Evolutionary conservation across 2,329 filamentous ascomycete species (phyloP), one percentile per base, ranked within the genome.

Genomic region (Pseudogymnoascus pannorum): DNA sequence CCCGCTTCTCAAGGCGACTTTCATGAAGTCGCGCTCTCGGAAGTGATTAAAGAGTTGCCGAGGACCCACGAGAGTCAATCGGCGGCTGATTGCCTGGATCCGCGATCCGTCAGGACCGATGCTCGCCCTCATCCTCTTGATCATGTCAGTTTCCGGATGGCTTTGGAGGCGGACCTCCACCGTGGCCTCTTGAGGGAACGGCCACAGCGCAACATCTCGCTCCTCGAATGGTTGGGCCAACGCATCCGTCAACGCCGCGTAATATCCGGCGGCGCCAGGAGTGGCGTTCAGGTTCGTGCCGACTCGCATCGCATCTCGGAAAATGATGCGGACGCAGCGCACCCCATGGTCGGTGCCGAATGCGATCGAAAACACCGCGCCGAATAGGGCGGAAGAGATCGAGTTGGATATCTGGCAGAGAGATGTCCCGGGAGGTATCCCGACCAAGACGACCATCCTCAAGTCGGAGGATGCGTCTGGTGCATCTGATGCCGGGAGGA

Each of bases 271-370:
- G n/a, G 48, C 48, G 2, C 20, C 22, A 1, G 18, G 44, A 9
- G 11, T 29, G 5, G n/a, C n/a, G n/a, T n/a, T n/a, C n/a, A n/a
- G n/a, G n/a, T n/a, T n/a, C n/a, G n/a, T n/a, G n/a, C n/a, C n/a
- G n/a, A n/a, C n/a, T n/a, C n/a, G n/a, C 16, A 14, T 14, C 4
- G 70, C 70, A 18, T 71, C 65, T 0, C 69, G 69, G 62, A 72
- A 72, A 2, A 72, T 64, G 14, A 72, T 61, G 12, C 68, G 68
- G 6, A 62, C 65, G 29, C 62, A 71, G 1, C 66, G 65, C 6
- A 54, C 60, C 4, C 62, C 58, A 11, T 60, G 59, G 54, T 72
- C 66, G 6, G 60, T 33, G 14, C 68, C 68, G 48, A 72, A 69
- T 7, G 63, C 61, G 40, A 72, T 71, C 14, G 62, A 64, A 26